A percentile compares a stretch with the other conserved stretches of the same genome.
Conservation (phyloP, 1,139 yeast species). For the Chernovozyma sophiae-reginae region DNA sequence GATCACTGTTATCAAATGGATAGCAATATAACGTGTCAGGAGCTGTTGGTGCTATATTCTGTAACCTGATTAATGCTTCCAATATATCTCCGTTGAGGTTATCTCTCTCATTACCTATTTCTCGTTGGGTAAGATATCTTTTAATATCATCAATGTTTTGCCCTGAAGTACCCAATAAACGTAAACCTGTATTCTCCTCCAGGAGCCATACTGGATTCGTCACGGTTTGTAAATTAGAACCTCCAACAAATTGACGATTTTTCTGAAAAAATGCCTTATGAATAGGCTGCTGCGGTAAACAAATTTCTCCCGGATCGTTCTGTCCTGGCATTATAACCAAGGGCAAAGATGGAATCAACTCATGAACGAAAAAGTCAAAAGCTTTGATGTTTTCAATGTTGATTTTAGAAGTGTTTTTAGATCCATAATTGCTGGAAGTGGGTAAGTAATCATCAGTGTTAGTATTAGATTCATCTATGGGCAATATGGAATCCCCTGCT, state of each 20-base stretch:
- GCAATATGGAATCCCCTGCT: slow-evolving; percentile 72
- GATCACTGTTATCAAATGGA: slow-evolving; percentile 78
- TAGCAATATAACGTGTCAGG: slow-evolving; percentile 94
- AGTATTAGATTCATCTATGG: slow-evolving; percentile 13
- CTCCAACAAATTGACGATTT: slow-evolving; percentile 41
- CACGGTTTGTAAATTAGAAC: slow-evolving; percentile 34
- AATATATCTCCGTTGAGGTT: slow-evolving; percentile 46
- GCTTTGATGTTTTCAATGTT: slow-evolving; percentile 35
- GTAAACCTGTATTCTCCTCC: slow-evolving; percentile 43
- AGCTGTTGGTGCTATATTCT: slow-evolving; percentile 87
- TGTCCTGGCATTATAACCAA: slow-evolving; percentile 82
- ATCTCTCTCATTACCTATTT: slow-evolving; percentile 17
- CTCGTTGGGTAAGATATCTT: slow-evolving; percentile 46
- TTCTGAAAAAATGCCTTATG: slow-evolving; percentile 67
- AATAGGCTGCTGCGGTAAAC: slow-evolving; percentile 87
- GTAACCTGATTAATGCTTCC: slow-evolving; percentile 75
- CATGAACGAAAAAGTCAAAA: slow-evolving; percentile 57
- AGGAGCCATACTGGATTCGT: slow-evolving; percentile 79
- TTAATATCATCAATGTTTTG: slow-evolving; percentile 77
- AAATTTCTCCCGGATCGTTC: slow-evolving; percentile 75
- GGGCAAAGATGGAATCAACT: slow-evolving; percentile 58
- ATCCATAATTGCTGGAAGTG: slow-evolving; percentile 46
- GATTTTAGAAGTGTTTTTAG: slow-evolving; percentile 48
- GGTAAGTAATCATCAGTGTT: slow-evolving; percentile 26
- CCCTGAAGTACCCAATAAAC: slow-evolving; percentile 74